Evolutionary conservation across 73 alveolate genomes (phyloP).

Genomic region (Halteria grandinella): DNA sequence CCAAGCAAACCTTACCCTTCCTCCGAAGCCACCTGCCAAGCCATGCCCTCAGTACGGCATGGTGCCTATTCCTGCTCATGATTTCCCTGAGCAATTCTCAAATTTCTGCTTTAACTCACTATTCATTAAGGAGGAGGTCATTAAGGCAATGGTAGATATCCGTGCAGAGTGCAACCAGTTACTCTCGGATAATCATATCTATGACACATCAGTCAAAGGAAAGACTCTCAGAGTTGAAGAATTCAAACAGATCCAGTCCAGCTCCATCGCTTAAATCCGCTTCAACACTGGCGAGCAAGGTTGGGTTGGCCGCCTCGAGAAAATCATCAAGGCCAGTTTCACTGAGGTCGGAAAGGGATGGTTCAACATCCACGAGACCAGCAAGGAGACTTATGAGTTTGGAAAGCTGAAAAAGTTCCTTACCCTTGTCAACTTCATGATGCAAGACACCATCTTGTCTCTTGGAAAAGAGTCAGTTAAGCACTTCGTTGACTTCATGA

Average conservation of each 20-base stretch:
- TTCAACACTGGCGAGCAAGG: conserved; percentile 86
- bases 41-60: conserved; percentile 81
- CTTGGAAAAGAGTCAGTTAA: conserved; percentile 86
- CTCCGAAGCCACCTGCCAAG: conserved; percentile 72
- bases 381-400: conserved; percentile 96
- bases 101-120: conserved; percentile 88
- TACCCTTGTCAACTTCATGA: conserved; percentile 93
- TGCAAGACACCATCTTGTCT: conserved; percentile 92
- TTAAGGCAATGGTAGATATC: conserved; percentile 86
- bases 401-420: conserved; percentile 95
- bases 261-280: conserved; percentile 82
- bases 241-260: conserved; percentile 91
- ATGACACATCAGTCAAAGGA: conserved; percentile 80
- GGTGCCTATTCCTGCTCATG: conserved; percentile 84
- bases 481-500: conserved; percentile 89
- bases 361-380: conserved; percentile 95
- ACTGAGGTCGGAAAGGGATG: conserved; percentile 98
- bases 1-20: conserved; percentile 70
- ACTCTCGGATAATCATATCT: conserved; percentile 75
- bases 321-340: conserved; percentile 89
- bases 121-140: conserved; percentile 87
- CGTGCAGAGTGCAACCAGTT: conserved; percentile 94
- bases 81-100: conserved; percentile 87
- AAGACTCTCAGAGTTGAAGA: conserved; percentile 96
- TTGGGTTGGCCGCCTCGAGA: conserved; percentile 92